A percentile compares a stretch with the other conserved stretches of the same genome.
Conservation (phyloP, 345 rosid genomes). For the Ceriops tagal region DNA sequence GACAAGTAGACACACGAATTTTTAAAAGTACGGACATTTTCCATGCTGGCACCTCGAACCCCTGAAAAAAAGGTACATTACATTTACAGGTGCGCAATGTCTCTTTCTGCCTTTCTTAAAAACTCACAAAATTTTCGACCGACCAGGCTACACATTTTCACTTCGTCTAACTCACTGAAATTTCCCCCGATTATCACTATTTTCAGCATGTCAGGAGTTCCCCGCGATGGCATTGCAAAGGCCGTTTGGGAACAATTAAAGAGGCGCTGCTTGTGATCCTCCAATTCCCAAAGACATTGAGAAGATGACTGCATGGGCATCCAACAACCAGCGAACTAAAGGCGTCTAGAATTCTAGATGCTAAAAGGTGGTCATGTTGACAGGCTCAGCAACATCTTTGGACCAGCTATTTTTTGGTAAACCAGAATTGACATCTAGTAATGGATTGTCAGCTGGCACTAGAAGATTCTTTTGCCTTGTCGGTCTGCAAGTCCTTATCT, state of each 20-base stretch:
- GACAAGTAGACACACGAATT: no score
- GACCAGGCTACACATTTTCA: neutral
- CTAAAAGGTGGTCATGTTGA: conserved; percentile 4
- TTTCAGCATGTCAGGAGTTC: conserved; percentile 1
- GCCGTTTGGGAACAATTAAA: neutral
- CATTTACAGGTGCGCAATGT: neutral
- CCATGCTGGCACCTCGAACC: no score
- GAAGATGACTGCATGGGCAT: conserved; percentile 1
- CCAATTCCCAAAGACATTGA: neutral
- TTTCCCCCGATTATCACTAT: neutral
- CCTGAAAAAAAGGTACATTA: neutral
- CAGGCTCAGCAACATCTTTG: neutral
- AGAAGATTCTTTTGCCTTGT: conserved; percentile 56
- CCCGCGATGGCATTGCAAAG: neutral
- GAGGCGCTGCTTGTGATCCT: neutral
- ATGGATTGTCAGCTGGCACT: conserved; percentile 35
- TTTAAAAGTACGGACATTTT: no score
- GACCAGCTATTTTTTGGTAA: no score
- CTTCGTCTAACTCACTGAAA: neutral
- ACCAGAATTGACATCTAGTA: no score
- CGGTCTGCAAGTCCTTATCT: conserved; percentile 42
- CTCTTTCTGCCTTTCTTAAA: neutral
- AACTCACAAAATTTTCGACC: neutral
- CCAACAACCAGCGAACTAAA: neutral
- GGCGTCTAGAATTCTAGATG: neutral